phyloP scores from a whole-genome alignment of 306 rosid species.

The Quercus variabilis region DNA sequence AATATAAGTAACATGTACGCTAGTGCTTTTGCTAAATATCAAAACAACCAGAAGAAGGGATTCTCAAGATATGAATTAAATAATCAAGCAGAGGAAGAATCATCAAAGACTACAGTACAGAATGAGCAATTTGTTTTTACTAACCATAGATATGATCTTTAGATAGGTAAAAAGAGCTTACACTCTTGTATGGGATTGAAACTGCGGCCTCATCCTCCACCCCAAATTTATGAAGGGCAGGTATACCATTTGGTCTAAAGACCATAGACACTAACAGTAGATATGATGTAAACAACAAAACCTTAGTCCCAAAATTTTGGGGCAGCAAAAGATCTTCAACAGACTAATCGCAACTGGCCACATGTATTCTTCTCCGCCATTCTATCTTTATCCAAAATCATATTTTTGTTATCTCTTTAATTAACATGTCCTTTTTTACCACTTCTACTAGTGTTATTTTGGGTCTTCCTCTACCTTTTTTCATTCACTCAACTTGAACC shows the following conservation, averaged over 20 bases:
- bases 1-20: neutral
- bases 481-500: no score
- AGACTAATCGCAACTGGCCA: no score
- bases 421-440: no score
- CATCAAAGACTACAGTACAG: neutral
- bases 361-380: no score
- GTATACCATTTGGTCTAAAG: neutral
- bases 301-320: no score
- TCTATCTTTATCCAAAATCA: no score
- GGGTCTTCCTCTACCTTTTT: no score
- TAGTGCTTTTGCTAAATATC: neutral
- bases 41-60: neutral
- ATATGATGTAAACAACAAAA: neutral
- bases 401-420: no score
- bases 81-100: conserved; percentile 13
- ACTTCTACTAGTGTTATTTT: no score
- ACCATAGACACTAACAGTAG: neutral
- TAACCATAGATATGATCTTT: neutral
- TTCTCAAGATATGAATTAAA: conserved; percentile 13
- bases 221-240: neutral
- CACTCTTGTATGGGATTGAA: neutral
- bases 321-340: no score
- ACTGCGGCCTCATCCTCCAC: neutral
- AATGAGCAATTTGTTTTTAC: neutral
- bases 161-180: neutral